Base-by-base conservation (phyloP, 225 moss, liverwort and hornwort genomes). In the Sphagnum tenellum region DNA sequence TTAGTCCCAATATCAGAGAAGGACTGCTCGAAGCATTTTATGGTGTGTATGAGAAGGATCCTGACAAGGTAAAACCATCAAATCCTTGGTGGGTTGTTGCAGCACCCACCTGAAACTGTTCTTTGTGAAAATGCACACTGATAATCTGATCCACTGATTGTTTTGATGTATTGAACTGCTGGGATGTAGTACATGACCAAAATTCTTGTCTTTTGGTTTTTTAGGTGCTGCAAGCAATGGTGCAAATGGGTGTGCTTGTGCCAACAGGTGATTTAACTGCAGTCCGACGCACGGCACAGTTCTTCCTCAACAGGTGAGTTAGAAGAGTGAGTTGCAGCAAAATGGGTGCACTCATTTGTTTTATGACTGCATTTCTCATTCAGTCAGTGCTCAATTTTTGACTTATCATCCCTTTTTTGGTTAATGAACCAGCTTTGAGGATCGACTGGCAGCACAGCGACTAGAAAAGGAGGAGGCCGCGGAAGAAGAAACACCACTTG, bases 21-120 rank as follows among this genome's bases (percentile, higher is more conserved):
- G 98, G 98, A 8, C 87, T 98, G 29, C 88, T 98, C 9, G 98
- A 98, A 84, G 98, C 93, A 3, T 98, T 98, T 62, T 98, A 98
- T 68, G 98, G 98, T 64, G 82, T 98, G 3, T 98, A 98, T 62
- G 93, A 98, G 78, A 98, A 93, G 75, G 98, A 98, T 69, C 90
- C 98, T 46, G 92, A 98, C 44, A 98, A 93, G 90, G 94, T 94
- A 71, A 52, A 52, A 52, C 52, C 5, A 60, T 6, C 60, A 45
- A 12, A 8, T 47, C 44, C 45, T 13, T 13, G 5, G 14, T 60
- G 59, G 5, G 45, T 60, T 5, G 7, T 60, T 60, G 59, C 45
- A 48, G 3, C 1, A 4, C 2, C 14, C 8, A n/a, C 2, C 8
- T 62, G 5, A n/a, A 46, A n/a, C 8, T 55, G 55, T 11, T 2